Conservation (phyloP, 768 basidiomycete species). For the Phaeotremella skinneri region DNA sequence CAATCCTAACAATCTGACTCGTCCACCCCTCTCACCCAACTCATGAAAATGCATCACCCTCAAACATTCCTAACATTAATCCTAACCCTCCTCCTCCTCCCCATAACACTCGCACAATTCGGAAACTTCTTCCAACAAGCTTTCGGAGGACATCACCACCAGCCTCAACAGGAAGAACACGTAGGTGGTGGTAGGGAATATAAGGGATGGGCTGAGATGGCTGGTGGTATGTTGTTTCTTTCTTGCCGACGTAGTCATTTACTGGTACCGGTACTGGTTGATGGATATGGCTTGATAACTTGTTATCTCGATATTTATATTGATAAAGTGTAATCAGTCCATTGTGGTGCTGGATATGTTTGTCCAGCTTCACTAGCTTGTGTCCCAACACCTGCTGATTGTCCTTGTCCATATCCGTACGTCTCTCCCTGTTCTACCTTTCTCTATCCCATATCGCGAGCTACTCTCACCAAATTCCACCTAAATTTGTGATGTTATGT, state of each 20-base stretch:
- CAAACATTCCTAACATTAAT: constrained; percentile 3
- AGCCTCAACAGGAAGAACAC: constrained; percentile 13
- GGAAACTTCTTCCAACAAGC: constrained; percentile 31
- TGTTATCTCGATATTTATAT: not conserved
- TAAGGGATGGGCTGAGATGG: constrained; percentile 32
- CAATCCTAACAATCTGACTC: too few relatives aligned
- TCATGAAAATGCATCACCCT: not conserved
- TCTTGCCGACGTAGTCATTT: not conserved
- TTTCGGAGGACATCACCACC: constrained; percentile 20
- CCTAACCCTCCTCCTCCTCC: constrained; percentile 10
- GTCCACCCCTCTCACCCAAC: too few relatives aligned
- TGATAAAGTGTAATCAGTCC: constrained; percentile 23
- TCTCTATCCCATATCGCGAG: not conserved
- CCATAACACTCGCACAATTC: constrained; percentile 24
- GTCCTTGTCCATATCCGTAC: constrained; percentile 48
- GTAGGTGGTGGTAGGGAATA: constrained; percentile 16
- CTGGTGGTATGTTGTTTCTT: constrained; percentile 17
- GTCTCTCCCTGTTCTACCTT: constrained; percentile 10
- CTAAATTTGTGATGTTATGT: not conserved
- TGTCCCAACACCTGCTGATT: constrained; percentile 44
- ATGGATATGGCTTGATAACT: too few relatives aligned
- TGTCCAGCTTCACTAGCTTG: constrained; percentile 43
- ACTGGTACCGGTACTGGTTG: too few relatives aligned
- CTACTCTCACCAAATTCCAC: not conserved
- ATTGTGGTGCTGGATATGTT: constrained; percentile 44